Base-by-base conservation (phyloP, 2,329 filamentous ascomycete genomes). In the Epichloe uncinata region DNA sequence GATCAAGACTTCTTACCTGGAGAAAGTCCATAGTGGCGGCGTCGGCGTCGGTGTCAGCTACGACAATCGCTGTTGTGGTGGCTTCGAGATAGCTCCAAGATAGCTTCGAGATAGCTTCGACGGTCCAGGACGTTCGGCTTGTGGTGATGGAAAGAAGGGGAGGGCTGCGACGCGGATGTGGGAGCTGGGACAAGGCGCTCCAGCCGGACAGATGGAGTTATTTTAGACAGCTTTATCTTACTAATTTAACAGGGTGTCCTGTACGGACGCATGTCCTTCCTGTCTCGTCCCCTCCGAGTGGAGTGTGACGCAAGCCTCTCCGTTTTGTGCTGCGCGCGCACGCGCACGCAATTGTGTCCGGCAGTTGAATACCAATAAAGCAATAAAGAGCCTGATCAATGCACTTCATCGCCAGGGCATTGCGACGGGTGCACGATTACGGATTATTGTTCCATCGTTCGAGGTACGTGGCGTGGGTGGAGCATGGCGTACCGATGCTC, bases 11-110 rank as follows among this genome's bases (percentile, higher is more conserved):
- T 64, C 61, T 8, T 64, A 68, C 66, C 69, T 73, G 70, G 51
- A 74, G 68, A 53, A 73, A 68, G 56, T 73, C 70, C 70, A 73
- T 72, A 61, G 57, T 11, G 8, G 30, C 8, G 26, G 26, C 22
- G 22, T 6, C 22, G 5, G 22, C 26, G 7, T 8, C 26, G 26
- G 36, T 44, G 48, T 37, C 37, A 50, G 45, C 41, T 30, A 38
- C 22, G 33, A 22, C 37, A 52, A 34, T 42, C 30, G n/a, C 40
- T 30, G 38, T 26, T 47, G 46, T 35, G 48, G 47, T 15, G 30
- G 50, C 47, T 49, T 30, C 45, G 45, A 51, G 22, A 26, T 11
- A 16, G 50, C 47, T 49, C n/a, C n/a, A n/a, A n/a, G n/a, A n/a
- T n/a, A n/a, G 50, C 47, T 49, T 30, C 45, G 45, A 51, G 22